Evolutionary conservation across 176 grass and related monocot species (phyloP).

Genomic region (Eremochloa ophiuroides): DNA sequence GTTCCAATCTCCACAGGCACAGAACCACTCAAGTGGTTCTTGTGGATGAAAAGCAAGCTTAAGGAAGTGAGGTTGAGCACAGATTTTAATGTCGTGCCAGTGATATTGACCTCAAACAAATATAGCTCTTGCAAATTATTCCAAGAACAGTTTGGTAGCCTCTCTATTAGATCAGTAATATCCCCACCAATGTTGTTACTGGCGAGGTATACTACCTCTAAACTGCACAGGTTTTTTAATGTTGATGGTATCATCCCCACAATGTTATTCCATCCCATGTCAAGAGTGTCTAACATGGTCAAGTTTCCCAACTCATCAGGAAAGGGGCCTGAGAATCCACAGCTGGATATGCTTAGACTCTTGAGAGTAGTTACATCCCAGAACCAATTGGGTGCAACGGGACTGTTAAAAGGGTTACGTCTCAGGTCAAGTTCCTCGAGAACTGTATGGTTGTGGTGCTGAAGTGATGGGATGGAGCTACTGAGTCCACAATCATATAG

Average conservation of each 20-base stretch:
- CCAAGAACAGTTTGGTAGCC: no score
- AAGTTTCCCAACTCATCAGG: not conserved
- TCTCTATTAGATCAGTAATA: no score
- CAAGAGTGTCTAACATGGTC: not conserved
- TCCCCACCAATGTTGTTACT: not conserved
- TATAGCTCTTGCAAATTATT: no score
- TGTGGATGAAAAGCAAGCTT: no score
- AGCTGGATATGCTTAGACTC: rapidly evolving
- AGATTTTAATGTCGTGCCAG: no score
- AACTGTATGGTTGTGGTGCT: not conserved
- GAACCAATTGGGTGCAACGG: not conserved
- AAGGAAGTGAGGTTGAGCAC: no score
- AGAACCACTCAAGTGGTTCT: no score
- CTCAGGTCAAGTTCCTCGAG: not conserved
- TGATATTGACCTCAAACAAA: no score
- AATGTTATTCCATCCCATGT: not conserved
- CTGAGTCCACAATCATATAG: not conserved
- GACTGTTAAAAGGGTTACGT: not conserved
- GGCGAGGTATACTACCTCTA: rapidly evolving
- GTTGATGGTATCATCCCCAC: not conserved
- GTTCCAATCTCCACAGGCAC: no score
- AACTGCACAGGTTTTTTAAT: not conserved
- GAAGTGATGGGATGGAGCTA: not conserved
- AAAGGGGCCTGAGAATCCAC: not conserved
- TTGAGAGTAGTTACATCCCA: not conserved